phyloP scores from a whole-genome alignment of 768 basidiomycete genomes.

The Serendipita sp. region DNA sequence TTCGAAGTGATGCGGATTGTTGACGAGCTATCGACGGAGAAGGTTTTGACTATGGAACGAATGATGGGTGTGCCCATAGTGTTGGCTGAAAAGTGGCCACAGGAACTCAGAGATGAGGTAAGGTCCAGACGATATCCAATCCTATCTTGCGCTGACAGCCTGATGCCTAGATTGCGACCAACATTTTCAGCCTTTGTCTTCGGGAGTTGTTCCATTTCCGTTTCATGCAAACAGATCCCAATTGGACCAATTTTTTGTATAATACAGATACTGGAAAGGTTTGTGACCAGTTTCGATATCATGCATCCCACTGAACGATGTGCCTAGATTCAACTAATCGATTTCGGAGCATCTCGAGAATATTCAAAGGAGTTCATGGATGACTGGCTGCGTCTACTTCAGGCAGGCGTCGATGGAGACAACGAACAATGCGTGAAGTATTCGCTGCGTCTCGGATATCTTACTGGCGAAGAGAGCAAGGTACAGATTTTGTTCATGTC shows the following conservation, averaged over 20 bases:
- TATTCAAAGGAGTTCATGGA: constrained; percentile 81
- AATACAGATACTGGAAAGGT: constrained; percentile 50
- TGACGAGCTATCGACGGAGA: constrained; percentile 63
- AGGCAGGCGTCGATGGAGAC: constrained; percentile 58
- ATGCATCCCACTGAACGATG: background rate
- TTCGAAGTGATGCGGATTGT: constrained; percentile 73
- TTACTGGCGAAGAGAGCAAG: constrained; percentile 76
- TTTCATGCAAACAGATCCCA: constrained; percentile 96
- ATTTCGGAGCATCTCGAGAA: constrained; percentile 87
- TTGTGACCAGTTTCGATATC: constrained; percentile 3
- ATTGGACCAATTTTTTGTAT: constrained; percentile 97
- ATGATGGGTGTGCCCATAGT: constrained; percentile 73
- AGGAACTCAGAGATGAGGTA: constrained; percentile 61
- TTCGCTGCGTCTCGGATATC: constrained; percentile 73
- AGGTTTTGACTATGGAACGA: constrained; percentile 79
- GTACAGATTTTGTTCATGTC: constrained; percentile 23
- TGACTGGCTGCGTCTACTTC: constrained; percentile 70
- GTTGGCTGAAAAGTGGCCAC: constrained; percentile 33
- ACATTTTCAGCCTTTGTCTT: constrained; percentile 73
- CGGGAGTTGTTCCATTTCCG: constrained; percentile 82
- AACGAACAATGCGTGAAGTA: constrained; percentile 46
- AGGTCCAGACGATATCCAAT: background rate
- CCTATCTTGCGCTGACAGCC: constrained; percentile 2
- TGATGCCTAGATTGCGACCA: constrained; percentile 52
- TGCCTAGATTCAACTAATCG: constrained; percentile 67